These are phyloP conservation scores for Neofusicoccum kwambonambiense DNA, from an alignment of 2,329 filamentous ascomycete genomes.

Conservation along the genomic window DNA sequence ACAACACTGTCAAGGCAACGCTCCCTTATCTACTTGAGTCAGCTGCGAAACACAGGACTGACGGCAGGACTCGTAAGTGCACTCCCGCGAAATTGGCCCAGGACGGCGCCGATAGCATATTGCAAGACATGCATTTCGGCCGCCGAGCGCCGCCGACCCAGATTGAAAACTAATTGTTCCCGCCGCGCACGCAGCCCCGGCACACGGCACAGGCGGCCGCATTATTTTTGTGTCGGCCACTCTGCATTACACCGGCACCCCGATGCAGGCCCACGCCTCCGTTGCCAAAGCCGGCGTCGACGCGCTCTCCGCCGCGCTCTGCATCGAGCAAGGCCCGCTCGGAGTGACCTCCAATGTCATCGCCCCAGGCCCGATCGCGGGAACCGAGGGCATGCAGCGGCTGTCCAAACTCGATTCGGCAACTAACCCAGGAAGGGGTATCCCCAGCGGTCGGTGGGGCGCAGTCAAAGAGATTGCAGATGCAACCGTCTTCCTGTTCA, in stretches of 20 bases:
- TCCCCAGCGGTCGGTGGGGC: constrained; percentile 77
- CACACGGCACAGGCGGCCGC: constrained; percentile 66
- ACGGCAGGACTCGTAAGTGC: constrained; percentile 53
- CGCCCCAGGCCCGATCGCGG: constrained; percentile 79
- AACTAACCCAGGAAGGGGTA: constrained; percentile 30
- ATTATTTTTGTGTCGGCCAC: constrained; percentile 90
- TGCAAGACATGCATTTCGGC: constrained; percentile 20
- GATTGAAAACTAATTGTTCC: neutral
- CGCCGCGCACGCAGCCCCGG: constrained; percentile 24
- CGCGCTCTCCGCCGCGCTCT: constrained; percentile 73
- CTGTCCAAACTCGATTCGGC: constrained; percentile 37
- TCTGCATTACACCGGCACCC: constrained; percentile 84
- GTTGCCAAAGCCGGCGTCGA: constrained; percentile 92
- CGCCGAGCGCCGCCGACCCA: neutral
- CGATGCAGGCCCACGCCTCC: constrained; percentile 84
- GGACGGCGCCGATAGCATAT: constrained; percentile 35
- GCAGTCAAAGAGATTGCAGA: constrained; percentile 86
- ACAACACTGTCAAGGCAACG: constrained; percentile 91
- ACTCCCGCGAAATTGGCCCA: neutral
- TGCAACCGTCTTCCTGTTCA: constrained; percentile 85
- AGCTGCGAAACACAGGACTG: constrained; percentile 60
- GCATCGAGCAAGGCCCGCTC: constrained; percentile 85
- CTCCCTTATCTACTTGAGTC: constrained; percentile 77
- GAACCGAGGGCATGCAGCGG: constrained; percentile 65
- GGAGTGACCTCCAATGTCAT: constrained; percentile 88